Conservation (phyloP, 768 basidiomycete genomes). For the Psilocybe subaeruginosa region DNA sequence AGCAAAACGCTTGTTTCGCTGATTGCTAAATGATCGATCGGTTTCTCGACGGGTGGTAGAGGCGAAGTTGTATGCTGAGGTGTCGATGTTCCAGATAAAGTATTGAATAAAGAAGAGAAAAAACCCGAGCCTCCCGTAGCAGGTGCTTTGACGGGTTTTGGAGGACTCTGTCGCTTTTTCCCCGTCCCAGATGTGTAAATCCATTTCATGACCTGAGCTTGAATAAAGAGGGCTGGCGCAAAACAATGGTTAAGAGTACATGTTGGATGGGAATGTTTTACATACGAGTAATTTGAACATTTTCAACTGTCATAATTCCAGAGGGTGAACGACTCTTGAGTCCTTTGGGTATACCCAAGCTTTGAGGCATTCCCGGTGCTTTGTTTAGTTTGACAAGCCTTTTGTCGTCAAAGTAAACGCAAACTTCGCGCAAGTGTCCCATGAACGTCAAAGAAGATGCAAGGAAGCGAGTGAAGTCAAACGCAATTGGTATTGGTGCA, state of each 20-base stretch:
- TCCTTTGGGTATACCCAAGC: conserved; percentile 54
- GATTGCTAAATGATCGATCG: conserved; percentile 39
- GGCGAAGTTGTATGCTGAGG: conserved; percentile 39
- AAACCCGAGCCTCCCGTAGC: conserved; percentile 38
- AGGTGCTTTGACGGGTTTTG: conserved; percentile 35
- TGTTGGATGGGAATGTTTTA: not conserved
- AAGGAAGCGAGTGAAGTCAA: conserved; percentile 90
- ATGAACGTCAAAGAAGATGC: conserved; percentile 94
- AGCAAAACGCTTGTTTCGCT: conserved; percentile 60
- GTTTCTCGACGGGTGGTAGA: conserved; percentile 34
- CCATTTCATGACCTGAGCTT: conserved; percentile 80
- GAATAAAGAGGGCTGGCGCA: conserved; percentile 68
- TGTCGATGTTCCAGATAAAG: conserved; percentile 36
- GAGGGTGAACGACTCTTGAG: conserved; percentile 58
- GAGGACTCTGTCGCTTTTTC: conserved; percentile 45
- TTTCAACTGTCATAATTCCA: conserved; percentile 69
- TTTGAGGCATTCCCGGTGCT: conserved; percentile 52
- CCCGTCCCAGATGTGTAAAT: conserved; percentile 71
- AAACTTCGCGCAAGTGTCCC: conserved; percentile 73
- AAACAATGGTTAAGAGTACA: conserved; percentile 10
- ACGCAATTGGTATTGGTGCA: conserved; percentile 74
- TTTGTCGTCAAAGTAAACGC: conserved; percentile 82
- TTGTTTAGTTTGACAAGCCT: conserved; percentile 71
- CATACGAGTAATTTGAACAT: conserved; percentile 68
- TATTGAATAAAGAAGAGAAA: conserved; percentile 50